Conservation (phyloP, 176 grass and related monocot genomes). For the Triticum dicoccoides region DNA sequence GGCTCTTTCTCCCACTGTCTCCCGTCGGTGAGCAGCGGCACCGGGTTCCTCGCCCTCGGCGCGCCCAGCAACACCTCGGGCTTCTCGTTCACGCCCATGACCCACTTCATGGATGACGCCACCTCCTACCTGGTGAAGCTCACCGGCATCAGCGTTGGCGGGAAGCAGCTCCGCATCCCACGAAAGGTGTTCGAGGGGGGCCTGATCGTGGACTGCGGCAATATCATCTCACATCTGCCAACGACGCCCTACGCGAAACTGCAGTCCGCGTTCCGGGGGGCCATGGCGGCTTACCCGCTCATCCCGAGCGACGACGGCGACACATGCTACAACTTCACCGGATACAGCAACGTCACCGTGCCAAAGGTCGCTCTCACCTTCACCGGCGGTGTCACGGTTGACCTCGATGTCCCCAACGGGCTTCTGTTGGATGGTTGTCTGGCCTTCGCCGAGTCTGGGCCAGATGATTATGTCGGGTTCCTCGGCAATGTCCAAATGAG, state of each 20-base stretch:
- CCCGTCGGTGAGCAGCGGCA: slow-evolving; percentile 36
- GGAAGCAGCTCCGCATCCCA: slow-evolving; percentile 27
- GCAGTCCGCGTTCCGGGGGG: slow-evolving; percentile 32
- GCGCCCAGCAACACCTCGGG: neutral
- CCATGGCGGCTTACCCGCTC: slow-evolving; percentile 41
- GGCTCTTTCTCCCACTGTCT: slow-evolving; percentile 60
- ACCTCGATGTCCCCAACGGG: slow-evolving; percentile 39
- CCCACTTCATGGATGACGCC: neutral
- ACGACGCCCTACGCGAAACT: slow-evolving; percentile 42
- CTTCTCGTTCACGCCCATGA: slow-evolving; percentile 45
- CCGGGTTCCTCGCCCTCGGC: slow-evolving; percentile 63
- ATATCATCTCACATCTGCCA: slow-evolving; percentile 46
- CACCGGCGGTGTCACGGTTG: slow-evolving; percentile 31
- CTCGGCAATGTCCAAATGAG: slow-evolving; percentile 65
- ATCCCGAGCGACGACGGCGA: neutral
- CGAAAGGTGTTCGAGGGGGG: slow-evolving; percentile 27
- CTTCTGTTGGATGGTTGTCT: slow-evolving; percentile 50
- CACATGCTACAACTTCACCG: slow-evolving; percentile 61
- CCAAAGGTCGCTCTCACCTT: slow-evolving; percentile 42
- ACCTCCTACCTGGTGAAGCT: slow-evolving; percentile 54
- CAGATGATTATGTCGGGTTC: neutral
- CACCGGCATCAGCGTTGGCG: slow-evolving; percentile 46
- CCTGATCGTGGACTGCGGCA: slow-evolving; percentile 66
- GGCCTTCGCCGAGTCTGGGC: slow-evolving; percentile 35
- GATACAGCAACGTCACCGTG: slow-evolving; percentile 29